Percentiles rank a stretch among this genome's conserved stretches.
phyloP scores from a whole-genome alignment of 306 rosid species.

The Trifolium dubium region DNA sequence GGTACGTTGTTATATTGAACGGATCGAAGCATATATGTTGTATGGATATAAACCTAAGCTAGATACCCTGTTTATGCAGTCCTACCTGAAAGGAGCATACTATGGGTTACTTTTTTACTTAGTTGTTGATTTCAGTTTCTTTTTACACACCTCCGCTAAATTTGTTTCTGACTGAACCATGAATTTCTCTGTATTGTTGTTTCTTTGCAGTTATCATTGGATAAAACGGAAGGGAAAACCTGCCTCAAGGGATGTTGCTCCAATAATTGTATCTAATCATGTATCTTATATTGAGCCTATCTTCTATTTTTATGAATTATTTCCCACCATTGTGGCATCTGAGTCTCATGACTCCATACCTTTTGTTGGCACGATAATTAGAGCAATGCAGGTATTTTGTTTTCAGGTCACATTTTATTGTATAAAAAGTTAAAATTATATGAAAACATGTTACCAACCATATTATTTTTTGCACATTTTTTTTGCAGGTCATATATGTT shows the following conservation, averaged over 20 bases:
- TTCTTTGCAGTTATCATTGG: constrained; percentile 89
- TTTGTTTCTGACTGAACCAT: constrained; percentile 33
- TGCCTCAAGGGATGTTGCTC: constrained; percentile 85
- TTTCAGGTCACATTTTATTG: constrained; percentile 33
- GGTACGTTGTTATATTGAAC: constrained; percentile 21
- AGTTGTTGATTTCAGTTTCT: constrained; percentile 12
- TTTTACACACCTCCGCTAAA: not conserved
- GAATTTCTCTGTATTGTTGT: constrained; percentile 24
- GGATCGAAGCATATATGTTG: constrained; percentile 1
- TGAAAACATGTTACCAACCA: constrained; percentile 4
- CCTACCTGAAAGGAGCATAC: not conserved
- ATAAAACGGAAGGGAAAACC: constrained; percentile 92
- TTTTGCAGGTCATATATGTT: constrained; percentile 86
- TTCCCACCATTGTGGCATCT: constrained; percentile 90
- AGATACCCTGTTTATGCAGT: constrained; percentile 19
- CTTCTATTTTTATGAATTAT: constrained; percentile 91
- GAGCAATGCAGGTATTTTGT: constrained; percentile 94
- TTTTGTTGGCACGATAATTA: constrained; percentile 90
- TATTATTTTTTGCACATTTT: constrained; percentile 28
- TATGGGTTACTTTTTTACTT: constrained; percentile 10
- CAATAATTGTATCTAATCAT: constrained; percentile 92
- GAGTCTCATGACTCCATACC: constrained; percentile 97
- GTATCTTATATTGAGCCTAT: constrained; percentile 93
- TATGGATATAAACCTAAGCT: constrained; percentile 6
- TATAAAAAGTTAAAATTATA: constrained; percentile 19